Evolutionary conservation across 306 rosid genomes (phyloP), one percentile per base, ranked within the genome.

Genomic region (Cicer judaicum): DNA sequence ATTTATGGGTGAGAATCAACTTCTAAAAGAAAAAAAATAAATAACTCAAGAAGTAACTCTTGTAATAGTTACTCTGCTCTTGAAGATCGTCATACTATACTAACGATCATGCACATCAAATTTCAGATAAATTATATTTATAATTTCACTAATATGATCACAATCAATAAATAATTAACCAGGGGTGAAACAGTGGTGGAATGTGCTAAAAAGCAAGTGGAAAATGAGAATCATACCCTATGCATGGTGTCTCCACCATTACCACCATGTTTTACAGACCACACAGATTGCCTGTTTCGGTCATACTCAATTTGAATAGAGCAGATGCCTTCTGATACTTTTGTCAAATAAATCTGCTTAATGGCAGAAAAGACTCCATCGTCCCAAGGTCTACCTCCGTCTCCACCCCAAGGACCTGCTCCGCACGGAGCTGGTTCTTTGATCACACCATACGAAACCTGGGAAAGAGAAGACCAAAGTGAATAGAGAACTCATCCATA

Each of bases 321-420:
- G 85, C 91, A 91, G 55, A 91, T 79, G 71, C 90, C 91, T 68
- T 91, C 93, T 6, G 85, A 47, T 62, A 84, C 76, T 76, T 83
- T 88, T 55, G 94, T 91, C 78, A 93, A 62, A 84, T 87, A 90
- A 74, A 93, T 91, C 83, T 89, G 98, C 85, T 84, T 84, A 34
- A 91, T 89, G 50, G 89, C 96, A 11, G 88, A 80, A 79, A 83
- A 93, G n/a, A 93, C 98, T 53, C 98, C 97, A 80, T 93, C 98
- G 64, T 93, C 98, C 97, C 98, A 93, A 6, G 92, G 52, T 81
- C 85, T 87, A 13, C 98, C 97, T 68, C 90, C 97, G 41, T 93
- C 97, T n/a, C 98, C 98, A 19, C 98, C 98, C 98, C 98, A 90
- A 48, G 98, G 98, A 6, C 98, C 98, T 46, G 98, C 91, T 69